Base-by-base conservation (phyloP, 495 filamentous ascomycete species). In the Neurospora sp. region DNA sequence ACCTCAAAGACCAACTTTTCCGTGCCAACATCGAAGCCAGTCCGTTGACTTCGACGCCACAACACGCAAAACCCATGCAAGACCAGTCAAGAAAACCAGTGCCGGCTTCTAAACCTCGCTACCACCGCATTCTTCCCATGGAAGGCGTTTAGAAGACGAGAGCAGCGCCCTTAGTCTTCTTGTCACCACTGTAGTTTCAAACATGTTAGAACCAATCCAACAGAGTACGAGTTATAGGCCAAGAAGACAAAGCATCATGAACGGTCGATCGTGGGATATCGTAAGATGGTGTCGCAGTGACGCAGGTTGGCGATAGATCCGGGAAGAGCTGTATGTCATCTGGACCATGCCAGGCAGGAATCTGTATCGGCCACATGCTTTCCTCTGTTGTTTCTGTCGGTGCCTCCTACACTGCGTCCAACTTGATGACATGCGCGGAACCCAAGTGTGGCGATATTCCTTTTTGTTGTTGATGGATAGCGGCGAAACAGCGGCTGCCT, bases 91-190 rank as follows among this genome's bases (percentile, higher is more conserved):
- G 75, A 73, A 79, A 76, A 75, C 75, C 77, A 76, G 71, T 76
- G 74, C 68, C 79, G 72, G 70, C 76, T 71, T 73, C 74, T 44
- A 69, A 71, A 74, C 70, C 74, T 69, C 74, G 53, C 72, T 75
- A 74, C 79, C 74, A 75, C 71, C 79, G 35, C 73, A 72, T 71
- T 75, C 70, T 44, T 77, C 48, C 70, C 59, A 70, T 53, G 71
- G 72, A 73, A 70, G 40, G 69, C 76, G 80, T 77, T 88, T 96
- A 99, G 88, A 98, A 99, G 79, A 99, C 96, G 80, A 99, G 89
- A 78, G 96, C 96, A 80, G 96, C 96, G 91, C 96, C 96, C 92
- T 99, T 99, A 82, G 96, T 99, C 94, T 99, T 99, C 94, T 99
- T 99, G 91, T 99, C 96, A 88, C 96, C 96, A 90, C 96, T 97